phyloP scores from a whole-genome alignment of 768 basidiomycete genomes.

The Infundibulicybe gibba region DNA sequence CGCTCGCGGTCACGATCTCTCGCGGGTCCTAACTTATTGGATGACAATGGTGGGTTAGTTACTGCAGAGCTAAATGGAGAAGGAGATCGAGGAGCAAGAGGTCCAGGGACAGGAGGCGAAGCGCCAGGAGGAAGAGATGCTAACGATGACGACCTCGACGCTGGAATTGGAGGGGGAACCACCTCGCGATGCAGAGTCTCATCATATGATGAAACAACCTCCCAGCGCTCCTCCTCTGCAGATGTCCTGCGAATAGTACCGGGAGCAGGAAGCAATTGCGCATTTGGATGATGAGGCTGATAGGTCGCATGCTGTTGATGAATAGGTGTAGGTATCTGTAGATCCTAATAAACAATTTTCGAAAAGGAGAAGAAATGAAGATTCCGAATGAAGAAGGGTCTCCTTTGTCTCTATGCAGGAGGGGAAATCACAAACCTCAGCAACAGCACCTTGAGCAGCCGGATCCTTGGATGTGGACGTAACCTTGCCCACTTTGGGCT shows the following conservation, averaged over 20 bases:
- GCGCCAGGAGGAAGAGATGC: constrained; percentile 42
- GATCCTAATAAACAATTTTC: constrained; percentile 14
- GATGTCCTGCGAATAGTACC: constrained; percentile 10
- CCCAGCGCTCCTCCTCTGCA: constrained; percentile 43
- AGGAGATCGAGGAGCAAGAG: constrained; percentile 31
- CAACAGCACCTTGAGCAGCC: not conserved
- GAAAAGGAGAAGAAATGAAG: constrained; percentile 14
- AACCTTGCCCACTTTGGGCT: constrained; percentile 29
- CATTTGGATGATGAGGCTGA: constrained; percentile 17
- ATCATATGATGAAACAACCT: constrained; percentile 30
- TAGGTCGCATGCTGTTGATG: constrained; percentile 33
- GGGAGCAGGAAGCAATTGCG: constrained; percentile 8
- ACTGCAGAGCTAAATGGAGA: constrained; percentile 42
- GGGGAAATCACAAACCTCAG: not conserved
- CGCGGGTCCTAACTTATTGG: constrained; percentile 4
- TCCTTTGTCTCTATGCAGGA: too few relatives aligned
- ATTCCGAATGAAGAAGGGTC: constrained; percentile 1
- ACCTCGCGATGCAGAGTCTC: constrained; percentile 18
- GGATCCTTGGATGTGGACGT: constrained; percentile 23
- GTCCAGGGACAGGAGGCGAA: constrained; percentile 35
- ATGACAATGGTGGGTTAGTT: constrained; percentile 10
- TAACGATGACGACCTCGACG: constrained; percentile 51
- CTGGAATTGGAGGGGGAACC: constrained; percentile 23
- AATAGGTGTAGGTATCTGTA: constrained; percentile 25
- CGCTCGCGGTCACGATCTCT: constrained; percentile 17